Base-by-base conservation (phyloP, 768 basidiomycete genomes). In the Boletus rubroflammeus region DNA sequence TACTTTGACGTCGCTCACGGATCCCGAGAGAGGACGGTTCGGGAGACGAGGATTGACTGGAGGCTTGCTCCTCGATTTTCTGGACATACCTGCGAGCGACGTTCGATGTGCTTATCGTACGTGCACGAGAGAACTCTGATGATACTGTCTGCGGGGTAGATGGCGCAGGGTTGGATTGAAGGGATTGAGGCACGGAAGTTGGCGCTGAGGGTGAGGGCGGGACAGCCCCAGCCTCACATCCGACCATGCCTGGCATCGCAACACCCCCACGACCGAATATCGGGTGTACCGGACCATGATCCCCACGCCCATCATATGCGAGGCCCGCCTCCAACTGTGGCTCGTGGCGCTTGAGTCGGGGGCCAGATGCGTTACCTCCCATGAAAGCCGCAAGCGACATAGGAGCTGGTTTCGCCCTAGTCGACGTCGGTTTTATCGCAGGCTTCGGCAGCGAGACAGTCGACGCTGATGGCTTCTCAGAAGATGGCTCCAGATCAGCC, bases 301-400 rank as follows among this genome's bases (percentile, higher is more conserved):
- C 72, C 14, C 69, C 74, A 13, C 81, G 81, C 63, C 86, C 85
- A 51, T 84, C 82, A 59, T 87, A 88, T 1, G 82, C 83, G 61
- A 85, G 81, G 62, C 81, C 75, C 10, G 78, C 77, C 70, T 92
- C 82, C 60, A 76, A 76, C 65, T 92, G 90, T 5, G 89, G 84
- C 17, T 84, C 82, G 61, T 84, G 88, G 53, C 77, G 81, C 58
- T 80, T 90, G 40, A 93, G 76, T 35, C 85, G 78, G 4, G 89
- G 89, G 23, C 88, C 90, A 40, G 82, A 79, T 14, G 85, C 89
- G 26, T 77, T 81, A 7, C 90, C 89, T 35, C 90, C 90, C 60
- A 92, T 92, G 67, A 92, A 90, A 2, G 85, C 80, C 0, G 90
- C 90, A 26, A 92, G 78, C 3, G 90, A 93, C 9, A 87, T 83